Base-by-base conservation (phyloP, 164 flowering plant genomes). In the Vitis riparia region DNA sequence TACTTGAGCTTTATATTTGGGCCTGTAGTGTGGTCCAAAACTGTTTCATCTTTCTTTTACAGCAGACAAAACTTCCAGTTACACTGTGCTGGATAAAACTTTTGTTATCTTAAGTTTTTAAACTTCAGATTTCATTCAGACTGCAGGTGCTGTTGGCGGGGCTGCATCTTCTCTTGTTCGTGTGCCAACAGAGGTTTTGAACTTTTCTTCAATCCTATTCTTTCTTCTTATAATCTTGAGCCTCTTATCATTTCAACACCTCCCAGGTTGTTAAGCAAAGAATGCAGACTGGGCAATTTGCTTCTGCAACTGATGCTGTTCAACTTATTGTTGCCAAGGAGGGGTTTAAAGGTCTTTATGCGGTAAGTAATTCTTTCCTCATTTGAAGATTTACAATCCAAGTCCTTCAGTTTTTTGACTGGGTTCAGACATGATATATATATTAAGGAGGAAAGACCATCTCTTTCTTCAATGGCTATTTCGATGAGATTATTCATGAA, bases 111-210 rank as follows among this genome's bases (percentile, higher is more conserved):
- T 17, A 17, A 48, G 66, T 55, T 44, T 27, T 48, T 14, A 23
- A 15, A 27, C 79, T 23, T 75, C 63, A 51, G 32, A 67, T 55
- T 70, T 64, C 32, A 23, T 78, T 62, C 75, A 92, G 97, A 89
- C 92, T 75, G 99, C 99, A 73, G 97, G 99, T 76, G 90, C 94
- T 47, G n/a, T 93, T 59, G 98, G 94, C 37, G 99, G 99, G 17
- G 76, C 87, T 75, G 97, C 97, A 77, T 81, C 99, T 78, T 95
- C 99, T 73, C 83, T 95, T 32, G 80, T 95, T 73, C 91, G 98
- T 65, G 99, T 95, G 37, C 98, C 99, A 55, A 93, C 99, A 3
- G 99, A 93, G 96, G 98, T 93, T 37, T 63, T 27, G 2, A 47
- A 13, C 2, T 37, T 63, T 63, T 11, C n/a, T 63, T 9, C 51